Conservation (phyloP, 2,329 filamentous ascomycete genomes). For the Neofusicoccum cordaticola region DNA sequence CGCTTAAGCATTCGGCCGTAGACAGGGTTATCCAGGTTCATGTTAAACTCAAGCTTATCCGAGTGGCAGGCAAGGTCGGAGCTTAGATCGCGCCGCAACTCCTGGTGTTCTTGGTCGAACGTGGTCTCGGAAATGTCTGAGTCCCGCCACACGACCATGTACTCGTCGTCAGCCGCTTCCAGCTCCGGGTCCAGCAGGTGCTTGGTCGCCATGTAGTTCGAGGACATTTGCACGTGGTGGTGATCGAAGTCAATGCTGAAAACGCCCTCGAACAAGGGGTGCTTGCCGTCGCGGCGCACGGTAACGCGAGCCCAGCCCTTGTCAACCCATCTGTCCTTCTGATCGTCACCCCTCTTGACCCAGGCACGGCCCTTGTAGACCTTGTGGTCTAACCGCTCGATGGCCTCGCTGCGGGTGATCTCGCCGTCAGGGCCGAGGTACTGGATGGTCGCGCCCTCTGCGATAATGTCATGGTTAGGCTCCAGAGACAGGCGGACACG, state of each 20-base stretch:
- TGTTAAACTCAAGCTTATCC: conserved; percentile 78
- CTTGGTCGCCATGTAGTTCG: conserved; percentile 70
- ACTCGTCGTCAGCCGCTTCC: conserved; percentile 59
- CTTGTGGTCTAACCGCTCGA: conserved; percentile 71
- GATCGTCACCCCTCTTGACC: conserved; percentile 50
- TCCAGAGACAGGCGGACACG: conserved; percentile 76
- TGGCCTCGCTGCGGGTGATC: conserved; percentile 62
- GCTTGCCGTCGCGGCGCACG: conserved; percentile 69
- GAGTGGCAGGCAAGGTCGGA: conserved; percentile 61
- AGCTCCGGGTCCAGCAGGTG: conserved; percentile 69
- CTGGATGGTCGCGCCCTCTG: conserved; percentile 69
- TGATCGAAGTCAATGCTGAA: conserved; percentile 79
- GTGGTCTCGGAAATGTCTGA: conserved; percentile 66
- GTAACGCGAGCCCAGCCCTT: conserved; percentile 85
- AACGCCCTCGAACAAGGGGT: conserved; percentile 84
- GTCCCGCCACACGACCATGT: conserved; percentile 89
- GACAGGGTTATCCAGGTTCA: conserved; percentile 67
- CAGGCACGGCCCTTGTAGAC: conserved; percentile 82
- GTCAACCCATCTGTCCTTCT: conserved; percentile 68
- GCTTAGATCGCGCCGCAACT: conserved; percentile 58
- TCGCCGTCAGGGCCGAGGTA: conserved; percentile 71
- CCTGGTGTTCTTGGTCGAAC: conserved; percentile 47
- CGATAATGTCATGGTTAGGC: conserved; percentile 87
- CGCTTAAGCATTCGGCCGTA: conserved; percentile 52
- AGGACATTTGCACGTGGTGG: conserved; percentile 79